Conservation (phyloP, 2,329 filamentous ascomycete genomes). For the Botrytis elliptica region DNA sequence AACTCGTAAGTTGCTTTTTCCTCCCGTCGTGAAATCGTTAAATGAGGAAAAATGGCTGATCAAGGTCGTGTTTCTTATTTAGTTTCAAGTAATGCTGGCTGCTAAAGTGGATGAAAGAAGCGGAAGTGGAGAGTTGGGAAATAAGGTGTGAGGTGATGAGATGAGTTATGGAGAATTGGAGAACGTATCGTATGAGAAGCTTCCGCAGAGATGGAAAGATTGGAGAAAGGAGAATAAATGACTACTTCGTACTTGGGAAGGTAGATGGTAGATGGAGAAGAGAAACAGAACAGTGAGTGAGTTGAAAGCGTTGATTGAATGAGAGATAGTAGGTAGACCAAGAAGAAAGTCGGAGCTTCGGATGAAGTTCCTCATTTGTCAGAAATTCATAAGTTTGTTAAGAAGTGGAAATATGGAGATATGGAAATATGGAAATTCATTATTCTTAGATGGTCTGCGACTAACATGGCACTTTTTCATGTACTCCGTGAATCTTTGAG, state of each 20-base stretch:
- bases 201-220: neutral
- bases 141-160: neutral
- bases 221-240: neutral
- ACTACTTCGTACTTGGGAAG: neutral
- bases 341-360: slow-evolving; percentile 5
- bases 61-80: neutral
- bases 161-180: neutral
- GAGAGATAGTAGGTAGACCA: neutral
- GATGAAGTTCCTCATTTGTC: slow-evolving; percentile 19
- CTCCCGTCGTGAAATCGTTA: slow-evolving; percentile 29
- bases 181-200: neutral
- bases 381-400: neutral
- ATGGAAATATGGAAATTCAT: neutral
- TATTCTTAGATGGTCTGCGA: neutral
- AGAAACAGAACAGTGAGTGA: neutral
- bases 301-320: neutral
- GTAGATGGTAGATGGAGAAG: neutral
- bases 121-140: neutral
- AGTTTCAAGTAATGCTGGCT: neutral
- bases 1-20: slow-evolving; percentile 26
- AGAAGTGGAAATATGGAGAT: neutral
- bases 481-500: neutral
- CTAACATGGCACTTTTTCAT: neutral
- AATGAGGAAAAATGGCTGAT: neutral
- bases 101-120: neutral